Percentiles rank a stretch among this genome's conserved stretches.
Conservation (phyloP, 371 early-diverging fungal species). For the Fennellomyces sp. region DNA sequence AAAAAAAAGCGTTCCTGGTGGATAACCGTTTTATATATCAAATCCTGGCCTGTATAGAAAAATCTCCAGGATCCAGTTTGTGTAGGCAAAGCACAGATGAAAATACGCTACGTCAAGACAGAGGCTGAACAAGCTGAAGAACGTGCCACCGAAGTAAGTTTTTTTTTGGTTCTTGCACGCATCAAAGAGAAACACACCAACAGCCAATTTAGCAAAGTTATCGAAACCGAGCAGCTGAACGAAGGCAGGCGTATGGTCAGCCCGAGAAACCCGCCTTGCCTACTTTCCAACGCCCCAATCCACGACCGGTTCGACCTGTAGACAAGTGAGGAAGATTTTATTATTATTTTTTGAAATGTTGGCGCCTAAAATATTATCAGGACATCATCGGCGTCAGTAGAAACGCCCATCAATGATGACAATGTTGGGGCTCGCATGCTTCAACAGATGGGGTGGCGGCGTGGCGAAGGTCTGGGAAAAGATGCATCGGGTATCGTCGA, state of each 20-base stretch:
- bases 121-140: slow-evolving; percentile 26
- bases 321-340: neutral
- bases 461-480: slow-evolving; percentile 48
- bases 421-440: slow-evolving; percentile 48
- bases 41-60: slow-evolving; percentile 20
- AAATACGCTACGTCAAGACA: slow-evolving; percentile 21
- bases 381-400: slow-evolving; percentile 24
- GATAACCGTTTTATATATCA: neutral
- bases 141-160: slow-evolving; percentile 29
- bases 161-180: slow-evolving; percentile 13
- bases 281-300: neutral
- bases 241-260: slow-evolving; percentile 67
- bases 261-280: slow-evolving; percentile 26
- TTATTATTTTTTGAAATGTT: neutral
- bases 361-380: too few species aligned
- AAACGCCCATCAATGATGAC: slow-evolving; percentile 38
- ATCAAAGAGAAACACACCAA: neutral
- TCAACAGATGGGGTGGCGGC: slow-evolving; percentile 48
- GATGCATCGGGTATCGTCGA: slow-evolving; percentile 43
- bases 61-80: slow-evolving; percentile 35
- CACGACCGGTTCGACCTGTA: neutral
- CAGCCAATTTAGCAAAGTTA: slow-evolving; percentile 42
- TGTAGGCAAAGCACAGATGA: slow-evolving; percentile 36
- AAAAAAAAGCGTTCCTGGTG: neutral
- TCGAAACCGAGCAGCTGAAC: slow-evolving; percentile 71